These are phyloP conservation scores for Orbilia brochopaga DNA, from an alignment of 2,329 filamentous ascomycete genomes.

Conservation along the genomic window DNA sequence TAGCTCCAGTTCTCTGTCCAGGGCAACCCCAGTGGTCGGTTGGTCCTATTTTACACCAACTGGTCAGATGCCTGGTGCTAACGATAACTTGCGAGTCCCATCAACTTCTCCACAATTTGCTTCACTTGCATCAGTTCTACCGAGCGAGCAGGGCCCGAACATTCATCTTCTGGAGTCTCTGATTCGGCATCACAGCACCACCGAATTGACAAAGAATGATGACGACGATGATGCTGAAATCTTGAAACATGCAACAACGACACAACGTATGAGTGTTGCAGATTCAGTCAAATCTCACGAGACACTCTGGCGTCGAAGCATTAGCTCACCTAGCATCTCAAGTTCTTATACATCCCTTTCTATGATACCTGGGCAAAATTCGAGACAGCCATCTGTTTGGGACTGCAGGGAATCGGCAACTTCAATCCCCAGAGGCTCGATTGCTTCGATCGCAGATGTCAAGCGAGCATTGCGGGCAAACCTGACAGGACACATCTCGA, in stretches of 20 bases:
- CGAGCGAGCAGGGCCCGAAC: background rate
- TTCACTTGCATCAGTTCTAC: background rate
- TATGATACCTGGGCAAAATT: background rate
- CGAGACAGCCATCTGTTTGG: constrained; percentile 35
- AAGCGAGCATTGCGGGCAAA: constrained; percentile 37
- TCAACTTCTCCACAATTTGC: constrained; percentile 2
- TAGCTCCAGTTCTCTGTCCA: constrained; percentile 19
- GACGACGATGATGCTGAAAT: constrained; percentile 1
- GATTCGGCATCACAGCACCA: constrained; percentile 14
- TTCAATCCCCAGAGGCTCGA: constrained; percentile 30
- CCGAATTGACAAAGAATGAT: constrained; percentile 8
- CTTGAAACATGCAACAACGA: background rate
- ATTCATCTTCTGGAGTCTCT: constrained; percentile 4
- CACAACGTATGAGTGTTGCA: constrained; percentile 31
- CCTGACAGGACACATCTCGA: constrained; percentile 25
- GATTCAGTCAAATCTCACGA: constrained; percentile 42
- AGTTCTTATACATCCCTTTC: constrained; percentile 42
- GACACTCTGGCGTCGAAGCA: constrained; percentile 38
- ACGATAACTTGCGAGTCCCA: background rate
- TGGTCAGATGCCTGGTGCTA: constrained; percentile 8
- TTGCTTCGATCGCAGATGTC: constrained; percentile 29
- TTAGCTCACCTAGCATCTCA: constrained; percentile 45
- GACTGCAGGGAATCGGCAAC: constrained; percentile 26
- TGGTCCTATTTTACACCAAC: constrained; percentile 34
- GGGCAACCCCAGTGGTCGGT: constrained; percentile 15